These are phyloP conservation scores for Peniophora sp. DNA, from an alignment of 1,284 basidiomycete genomes.

Conservation along the genomic window DNA sequence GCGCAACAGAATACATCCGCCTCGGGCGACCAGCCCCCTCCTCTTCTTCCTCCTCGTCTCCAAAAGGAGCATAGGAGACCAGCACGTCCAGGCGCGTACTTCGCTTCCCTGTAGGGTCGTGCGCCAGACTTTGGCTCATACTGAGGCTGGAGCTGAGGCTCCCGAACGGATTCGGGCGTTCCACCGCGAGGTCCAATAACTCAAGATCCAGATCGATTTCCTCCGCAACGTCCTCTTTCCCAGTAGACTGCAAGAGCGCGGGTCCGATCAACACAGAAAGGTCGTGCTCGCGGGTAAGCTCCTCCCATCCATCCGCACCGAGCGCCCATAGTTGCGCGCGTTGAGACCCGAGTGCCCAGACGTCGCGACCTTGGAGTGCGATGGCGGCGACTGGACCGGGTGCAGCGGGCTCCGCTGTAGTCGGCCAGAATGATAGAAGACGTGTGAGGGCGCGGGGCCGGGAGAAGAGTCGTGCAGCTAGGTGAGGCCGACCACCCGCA, in stretches of 20 bases:
- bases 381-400: conserved; percentile 54
- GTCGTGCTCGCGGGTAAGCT: conserved; percentile 47
- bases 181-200: conserved; percentile 57
- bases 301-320: conserved; percentile 60
- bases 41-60: conserved; percentile 33
- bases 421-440: too few relatives aligned
- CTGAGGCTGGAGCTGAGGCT: conserved; percentile 28
- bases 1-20: conserved; percentile 57
- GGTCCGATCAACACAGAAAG: conserved; percentile 32
- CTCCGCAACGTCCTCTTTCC: conserved; percentile 22
- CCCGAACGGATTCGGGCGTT: conserved; percentile 26
- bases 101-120: not conserved
- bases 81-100: conserved; percentile 38
- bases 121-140: conserved; percentile 17
- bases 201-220: conserved; percentile 55
- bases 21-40: conserved; percentile 33
- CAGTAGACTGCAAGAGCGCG: conserved; percentile 37
- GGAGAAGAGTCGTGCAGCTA: conserved; percentile 49
- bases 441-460: conserved; percentile 31
- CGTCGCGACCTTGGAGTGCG: conserved; percentile 33
- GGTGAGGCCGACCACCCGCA: conserved; percentile 56
- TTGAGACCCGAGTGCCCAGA: conserved; percentile 63
- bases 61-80: conserved; percentile 56
- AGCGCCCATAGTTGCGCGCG: conserved; percentile 62
- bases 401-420: conserved; percentile 17